phyloP scores from a whole-genome alignment of 2,329 filamentous ascomycete genomes.

The Penicillium thymicola region DNA sequence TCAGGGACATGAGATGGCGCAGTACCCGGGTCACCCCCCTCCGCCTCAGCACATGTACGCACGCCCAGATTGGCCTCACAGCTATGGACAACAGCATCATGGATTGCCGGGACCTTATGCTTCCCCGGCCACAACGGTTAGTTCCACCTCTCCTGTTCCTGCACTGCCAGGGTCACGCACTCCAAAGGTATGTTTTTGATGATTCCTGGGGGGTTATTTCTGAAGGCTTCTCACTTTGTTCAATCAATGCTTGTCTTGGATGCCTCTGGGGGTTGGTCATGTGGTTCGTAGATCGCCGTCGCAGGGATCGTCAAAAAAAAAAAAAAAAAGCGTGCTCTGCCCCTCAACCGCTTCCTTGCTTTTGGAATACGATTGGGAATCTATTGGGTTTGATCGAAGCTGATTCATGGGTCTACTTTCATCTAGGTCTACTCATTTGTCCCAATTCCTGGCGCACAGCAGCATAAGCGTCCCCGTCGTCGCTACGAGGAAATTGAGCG shows the following conservation, averaged over 20 bases:
- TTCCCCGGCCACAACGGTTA: conserved; percentile 56
- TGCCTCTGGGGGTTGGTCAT: conserved; percentile 21
- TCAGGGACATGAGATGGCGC: conserved; percentile 79
- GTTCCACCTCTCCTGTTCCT: conserved; percentile 56
- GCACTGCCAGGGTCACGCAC: conserved; percentile 59
- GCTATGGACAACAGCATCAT: conserved; percentile 47
- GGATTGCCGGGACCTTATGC: conserved; percentile 49
- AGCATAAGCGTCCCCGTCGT: conserved; percentile 90
- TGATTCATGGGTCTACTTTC: conserved; percentile 22
- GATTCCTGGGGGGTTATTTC: conserved; percentile 31
- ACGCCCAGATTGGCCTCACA: conserved; percentile 47
- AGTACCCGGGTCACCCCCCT: conserved; percentile 54
- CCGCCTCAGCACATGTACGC: conserved; percentile 48
- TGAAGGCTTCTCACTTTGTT: conserved; percentile 27
- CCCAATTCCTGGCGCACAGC: conserved; percentile 91
- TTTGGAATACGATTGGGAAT: not conserved
- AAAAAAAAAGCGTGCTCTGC: conserved; percentile 19
- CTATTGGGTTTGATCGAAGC: not conserved
- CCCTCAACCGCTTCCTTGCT: conserved; percentile 13
- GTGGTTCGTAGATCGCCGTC: conserved; percentile 4
- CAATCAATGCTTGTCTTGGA: conserved; percentile 31
- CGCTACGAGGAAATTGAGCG: conserved; percentile 98
- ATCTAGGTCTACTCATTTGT: conserved; percentile 93
- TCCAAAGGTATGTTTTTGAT: conserved; percentile 57
- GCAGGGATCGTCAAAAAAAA: conserved; percentile 19